Evolutionary conservation across 2,329 filamentous ascomycete genomes (phyloP).

Genomic region (Lasiodiplodia hormozganensis): DNA sequence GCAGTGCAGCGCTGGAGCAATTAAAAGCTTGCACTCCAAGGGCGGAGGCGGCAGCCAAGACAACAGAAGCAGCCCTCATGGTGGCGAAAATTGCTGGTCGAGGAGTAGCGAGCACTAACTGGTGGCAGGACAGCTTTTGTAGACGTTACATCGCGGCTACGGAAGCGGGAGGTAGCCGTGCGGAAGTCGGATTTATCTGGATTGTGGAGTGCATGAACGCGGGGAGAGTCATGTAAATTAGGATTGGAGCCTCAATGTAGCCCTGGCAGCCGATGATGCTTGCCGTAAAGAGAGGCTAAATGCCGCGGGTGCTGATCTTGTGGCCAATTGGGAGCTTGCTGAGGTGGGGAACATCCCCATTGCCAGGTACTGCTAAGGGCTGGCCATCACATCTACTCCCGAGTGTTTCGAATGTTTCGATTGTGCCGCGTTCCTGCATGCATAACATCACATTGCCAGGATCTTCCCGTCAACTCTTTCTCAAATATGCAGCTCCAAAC

Average conservation of each 20-base stretch:
- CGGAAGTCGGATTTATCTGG: constrained; percentile 13
- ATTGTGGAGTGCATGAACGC: constrained; percentile 21
- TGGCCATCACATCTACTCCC: background rate
- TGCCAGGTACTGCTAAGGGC: constrained; percentile 1
- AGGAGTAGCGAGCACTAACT: background rate
- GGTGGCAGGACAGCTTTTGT: background rate
- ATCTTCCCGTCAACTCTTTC: background rate
- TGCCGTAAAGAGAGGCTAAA: constrained; percentile 8
- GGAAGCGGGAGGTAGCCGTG: background rate
- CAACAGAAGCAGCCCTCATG: constrained; percentile 10
- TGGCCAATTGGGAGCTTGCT: background rate
- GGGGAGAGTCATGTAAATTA: constrained; percentile 26
- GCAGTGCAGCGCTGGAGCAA: constrained; percentile 44
- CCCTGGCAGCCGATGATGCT: constrained; percentile 1
- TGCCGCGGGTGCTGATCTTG: constrained; percentile 6
- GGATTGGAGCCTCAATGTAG: constrained; percentile 12
- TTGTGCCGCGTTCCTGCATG: constrained; percentile 11
- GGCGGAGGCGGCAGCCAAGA: constrained; percentile 12
- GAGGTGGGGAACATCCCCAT: constrained; percentile 9
- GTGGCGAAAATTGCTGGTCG: constrained; percentile 14
- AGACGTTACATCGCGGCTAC: background rate
- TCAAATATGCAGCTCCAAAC: background rate
- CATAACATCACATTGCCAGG: background rate
- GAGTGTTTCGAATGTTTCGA: background rate
- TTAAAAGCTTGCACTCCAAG: constrained; percentile 35